Conservation (phyloP, 441 rosid species). For the Manihot esculenta region DNA sequence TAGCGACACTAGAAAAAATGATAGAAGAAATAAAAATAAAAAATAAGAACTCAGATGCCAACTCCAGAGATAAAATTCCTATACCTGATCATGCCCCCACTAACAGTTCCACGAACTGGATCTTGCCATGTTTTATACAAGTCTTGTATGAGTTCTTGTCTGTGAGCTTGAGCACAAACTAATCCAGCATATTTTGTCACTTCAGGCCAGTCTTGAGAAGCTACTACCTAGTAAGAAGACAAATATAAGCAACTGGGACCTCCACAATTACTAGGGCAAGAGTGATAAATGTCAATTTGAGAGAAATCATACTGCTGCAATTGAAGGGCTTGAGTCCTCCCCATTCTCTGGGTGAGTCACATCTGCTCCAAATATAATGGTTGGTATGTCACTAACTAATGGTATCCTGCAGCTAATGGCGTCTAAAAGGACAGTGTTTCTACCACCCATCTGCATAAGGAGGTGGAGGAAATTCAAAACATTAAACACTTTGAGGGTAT, state of each 20-base stretch:
- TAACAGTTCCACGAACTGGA: slow-evolving; percentile 90
- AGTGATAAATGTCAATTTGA: not conserved
- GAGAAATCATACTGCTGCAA: slow-evolving; percentile 69
- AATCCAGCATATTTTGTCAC: slow-evolving; percentile 96
- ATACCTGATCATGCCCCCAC: slow-evolving; percentile 98
- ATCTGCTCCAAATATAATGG: slow-evolving; percentile 96
- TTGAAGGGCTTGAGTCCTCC: slow-evolving; percentile 95
- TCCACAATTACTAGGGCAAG: not conserved
- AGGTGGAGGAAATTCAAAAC: not conserved
- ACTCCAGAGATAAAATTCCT: not conserved
- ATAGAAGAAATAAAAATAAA: too few relatives aligned
- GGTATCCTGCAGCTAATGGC: slow-evolving; percentile 96
- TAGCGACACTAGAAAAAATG: not conserved
- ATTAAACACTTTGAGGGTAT: not conserved
- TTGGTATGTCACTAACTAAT: slow-evolving; percentile 89
- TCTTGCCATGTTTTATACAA: slow-evolving; percentile 96
- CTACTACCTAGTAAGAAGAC: slow-evolving; percentile 67
- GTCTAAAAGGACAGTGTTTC: slow-evolving; percentile 92
- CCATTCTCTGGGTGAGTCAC: slow-evolving; percentile 99
- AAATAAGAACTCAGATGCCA: not conserved
- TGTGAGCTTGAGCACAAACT: slow-evolving; percentile 98
- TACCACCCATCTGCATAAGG: slow-evolving; percentile 84
- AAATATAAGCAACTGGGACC: slow-evolving; percentile 20
- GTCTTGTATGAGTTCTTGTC: slow-evolving; percentile 97
- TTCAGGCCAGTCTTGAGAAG: slow-evolving; percentile 99